These are phyloP conservation scores for Spencermartinsiella europaea DNA, from an alignment of 805 yeast genomes.

Conservation along the genomic window DNA sequence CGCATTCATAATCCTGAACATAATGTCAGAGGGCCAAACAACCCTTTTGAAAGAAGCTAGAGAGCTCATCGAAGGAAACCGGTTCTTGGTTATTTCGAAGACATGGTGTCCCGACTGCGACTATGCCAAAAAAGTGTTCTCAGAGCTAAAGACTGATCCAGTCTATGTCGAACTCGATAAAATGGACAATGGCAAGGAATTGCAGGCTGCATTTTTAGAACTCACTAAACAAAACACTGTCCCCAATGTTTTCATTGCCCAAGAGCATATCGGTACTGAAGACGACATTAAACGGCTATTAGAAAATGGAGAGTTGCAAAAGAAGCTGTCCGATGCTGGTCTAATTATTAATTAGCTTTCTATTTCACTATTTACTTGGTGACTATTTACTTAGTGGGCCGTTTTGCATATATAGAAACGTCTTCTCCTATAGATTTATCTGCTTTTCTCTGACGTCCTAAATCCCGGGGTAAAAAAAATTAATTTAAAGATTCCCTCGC, in stretches of 20 bases:
- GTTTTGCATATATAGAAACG: too few relatives aligned
- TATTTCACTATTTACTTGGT: too few relatives aligned
- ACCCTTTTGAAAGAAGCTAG: constrained; percentile 41
- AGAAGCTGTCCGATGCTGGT: constrained; percentile 13
- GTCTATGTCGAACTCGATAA: constrained; percentile 61
- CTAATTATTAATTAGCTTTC: constrained; percentile 7
- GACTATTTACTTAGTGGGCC: too few relatives aligned
- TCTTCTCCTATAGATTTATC: too few relatives aligned
- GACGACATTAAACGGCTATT: constrained; percentile 20
- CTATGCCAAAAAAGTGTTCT: constrained; percentile 53
- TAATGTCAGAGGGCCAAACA: too few relatives aligned
- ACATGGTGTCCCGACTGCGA: constrained; percentile 80
- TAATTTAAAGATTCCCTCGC: constrained; percentile 51
- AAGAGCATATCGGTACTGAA: constrained; percentile 56
- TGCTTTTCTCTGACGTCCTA: too few relatives aligned
- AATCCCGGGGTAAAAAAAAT: too few relatives aligned
- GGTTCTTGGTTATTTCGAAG: constrained; percentile 56
- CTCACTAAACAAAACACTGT: constrained; percentile 62
- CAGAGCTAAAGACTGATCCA: constrained; percentile 44
- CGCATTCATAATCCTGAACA: too few relatives aligned
- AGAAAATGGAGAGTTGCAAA: constrained; percentile 19
- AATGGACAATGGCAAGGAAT: constrained; percentile 44
- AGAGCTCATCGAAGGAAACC: constrained; percentile 41
- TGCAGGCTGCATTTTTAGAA: constrained; percentile 53
- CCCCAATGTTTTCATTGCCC: constrained; percentile 60